Conservation (phyloP, 2,329 filamentous ascomycete species). For the Bipolaris sorokiniana region DNA sequence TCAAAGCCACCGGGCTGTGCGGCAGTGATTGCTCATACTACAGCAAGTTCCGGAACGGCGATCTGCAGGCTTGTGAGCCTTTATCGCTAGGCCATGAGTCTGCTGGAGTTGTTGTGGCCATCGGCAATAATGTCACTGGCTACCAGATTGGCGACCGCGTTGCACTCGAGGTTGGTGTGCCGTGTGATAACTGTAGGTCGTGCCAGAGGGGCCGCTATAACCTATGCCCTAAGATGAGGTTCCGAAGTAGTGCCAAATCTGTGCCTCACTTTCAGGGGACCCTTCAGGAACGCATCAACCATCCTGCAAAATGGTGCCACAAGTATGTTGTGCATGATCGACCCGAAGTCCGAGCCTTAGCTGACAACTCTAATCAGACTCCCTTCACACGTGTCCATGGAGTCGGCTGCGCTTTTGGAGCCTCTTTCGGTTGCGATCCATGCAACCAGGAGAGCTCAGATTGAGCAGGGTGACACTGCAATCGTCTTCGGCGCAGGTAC, state of each 20-base stretch:
- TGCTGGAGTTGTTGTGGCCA: conserved; percentile 48
- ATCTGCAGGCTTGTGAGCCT: conserved; percentile 69
- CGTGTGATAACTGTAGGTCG: conserved; percentile 51
- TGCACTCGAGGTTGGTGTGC: conserved; percentile 51
- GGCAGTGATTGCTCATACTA: conserved; percentile 75
- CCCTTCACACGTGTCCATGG: conserved; percentile 48
- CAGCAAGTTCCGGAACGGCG: conserved; percentile 74
- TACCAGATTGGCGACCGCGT: conserved; percentile 51
- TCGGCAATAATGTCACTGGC: conserved; percentile 47
- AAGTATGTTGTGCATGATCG: conserved; percentile 50
- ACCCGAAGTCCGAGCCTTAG: conserved; percentile 29
- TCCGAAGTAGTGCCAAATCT: conserved; percentile 53
- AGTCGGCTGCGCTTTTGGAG: conserved; percentile 49
- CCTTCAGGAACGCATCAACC: conserved; percentile 53
- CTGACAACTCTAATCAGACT: conserved; percentile 46
- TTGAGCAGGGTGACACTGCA: conserved; percentile 76
- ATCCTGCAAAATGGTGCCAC: conserved; percentile 54
- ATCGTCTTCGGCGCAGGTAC: conserved; percentile 88
- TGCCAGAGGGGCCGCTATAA: conserved; percentile 53
- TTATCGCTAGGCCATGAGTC: conserved; percentile 61
- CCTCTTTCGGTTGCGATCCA: conserved; percentile 87
- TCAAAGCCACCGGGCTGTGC: conserved; percentile 71
- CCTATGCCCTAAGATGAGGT: conserved; percentile 51
- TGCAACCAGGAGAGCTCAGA: conserved; percentile 74
- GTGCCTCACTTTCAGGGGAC: conserved; percentile 53